Percentiles rank a stretch among this genome's conserved stretches.
Evolutionary conservation across 768 basidiomycete genomes (phyloP).

Genomic region (Termitomyces bulborhizus): DNA sequence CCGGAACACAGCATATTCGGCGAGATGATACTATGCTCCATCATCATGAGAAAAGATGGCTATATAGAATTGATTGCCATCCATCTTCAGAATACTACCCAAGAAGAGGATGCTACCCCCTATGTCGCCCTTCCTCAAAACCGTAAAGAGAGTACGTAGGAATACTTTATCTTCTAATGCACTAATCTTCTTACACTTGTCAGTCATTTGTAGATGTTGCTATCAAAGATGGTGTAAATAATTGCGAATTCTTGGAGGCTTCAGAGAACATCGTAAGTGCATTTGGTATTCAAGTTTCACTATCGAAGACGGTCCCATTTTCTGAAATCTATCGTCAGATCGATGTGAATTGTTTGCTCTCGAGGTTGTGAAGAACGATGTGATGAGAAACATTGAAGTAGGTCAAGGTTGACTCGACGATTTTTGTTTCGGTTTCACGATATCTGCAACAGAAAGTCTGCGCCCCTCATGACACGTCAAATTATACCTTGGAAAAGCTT

Average conservation of each 20-base stretch:
- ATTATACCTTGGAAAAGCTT: not conserved
- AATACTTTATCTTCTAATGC: not conserved
- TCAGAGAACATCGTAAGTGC: not conserved
- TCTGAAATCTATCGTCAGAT: not conserved
- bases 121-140: not conserved
- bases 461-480: too few species aligned
- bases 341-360: not conserved
- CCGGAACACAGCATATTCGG: too few species aligned
- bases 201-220: not conserved
- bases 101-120: too few species aligned
- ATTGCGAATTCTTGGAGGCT: not conserved
- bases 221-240: not conserved
- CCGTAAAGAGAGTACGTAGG: not conserved
- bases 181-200: not conserved
- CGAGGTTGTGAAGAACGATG: not conserved
- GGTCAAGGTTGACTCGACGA: not conserved
- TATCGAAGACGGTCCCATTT: not conserved
- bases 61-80: not conserved
- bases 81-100: not conserved
- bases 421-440: not conserved
- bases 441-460: not conserved
- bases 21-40: too few species aligned
- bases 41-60: not conserved
- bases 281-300: not conserved
- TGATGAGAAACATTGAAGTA: not conserved